Evolutionary conservation across 805 yeast species (phyloP).

Genomic region (Wickerhamomyces queroliae): DNA sequence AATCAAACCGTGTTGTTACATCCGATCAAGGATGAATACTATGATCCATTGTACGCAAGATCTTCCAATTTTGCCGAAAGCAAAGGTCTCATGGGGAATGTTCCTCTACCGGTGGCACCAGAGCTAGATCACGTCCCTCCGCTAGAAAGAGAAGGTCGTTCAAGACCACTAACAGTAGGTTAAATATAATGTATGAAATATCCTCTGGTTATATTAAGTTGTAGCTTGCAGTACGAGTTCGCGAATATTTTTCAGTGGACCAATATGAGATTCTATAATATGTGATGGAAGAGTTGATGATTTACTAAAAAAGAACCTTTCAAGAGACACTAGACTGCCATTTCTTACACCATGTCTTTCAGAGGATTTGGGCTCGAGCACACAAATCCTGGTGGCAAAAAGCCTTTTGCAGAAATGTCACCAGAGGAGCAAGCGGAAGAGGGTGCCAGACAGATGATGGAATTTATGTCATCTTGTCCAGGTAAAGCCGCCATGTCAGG

Average conservation of each 20-base stretch:
- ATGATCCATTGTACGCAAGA: slow-evolving; percentile 63
- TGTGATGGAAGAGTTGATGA: too few relatives aligned
- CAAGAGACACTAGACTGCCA: not conserved
- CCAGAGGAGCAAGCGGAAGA: slow-evolving; percentile 91
- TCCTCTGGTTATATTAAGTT: too few relatives aligned
- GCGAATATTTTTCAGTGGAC: too few relatives aligned
- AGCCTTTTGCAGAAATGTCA: slow-evolving; percentile 63
- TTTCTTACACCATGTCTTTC: slow-evolving; percentile 26
- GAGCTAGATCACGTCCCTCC: slow-evolving; percentile 66
- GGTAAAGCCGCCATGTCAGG: slow-evolving; percentile 92
- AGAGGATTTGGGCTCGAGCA: slow-evolving; percentile 37
- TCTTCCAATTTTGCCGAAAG: slow-evolving; percentile 79
- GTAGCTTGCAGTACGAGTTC: too few relatives aligned
- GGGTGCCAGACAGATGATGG: slow-evolving; percentile 80
- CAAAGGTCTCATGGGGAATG: slow-evolving; percentile 90
- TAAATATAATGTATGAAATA: too few relatives aligned
- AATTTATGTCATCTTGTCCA: slow-evolving; percentile 88
- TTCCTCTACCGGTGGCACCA: slow-evolving; percentile 56
- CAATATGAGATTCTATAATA: too few relatives aligned
- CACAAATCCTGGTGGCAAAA: slow-evolving; percentile 35
- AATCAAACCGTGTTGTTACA: slow-evolving; percentile 85
- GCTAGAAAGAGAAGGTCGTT: slow-evolving; percentile 69
- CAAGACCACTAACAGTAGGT: slow-evolving; percentile 23
- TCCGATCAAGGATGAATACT: slow-evolving; percentile 88
- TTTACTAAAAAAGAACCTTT: too few relatives aligned